Evolutionary conservation across 73 alveolate species (phyloP).

Genomic region (Durusdinium trenchii): DNA sequence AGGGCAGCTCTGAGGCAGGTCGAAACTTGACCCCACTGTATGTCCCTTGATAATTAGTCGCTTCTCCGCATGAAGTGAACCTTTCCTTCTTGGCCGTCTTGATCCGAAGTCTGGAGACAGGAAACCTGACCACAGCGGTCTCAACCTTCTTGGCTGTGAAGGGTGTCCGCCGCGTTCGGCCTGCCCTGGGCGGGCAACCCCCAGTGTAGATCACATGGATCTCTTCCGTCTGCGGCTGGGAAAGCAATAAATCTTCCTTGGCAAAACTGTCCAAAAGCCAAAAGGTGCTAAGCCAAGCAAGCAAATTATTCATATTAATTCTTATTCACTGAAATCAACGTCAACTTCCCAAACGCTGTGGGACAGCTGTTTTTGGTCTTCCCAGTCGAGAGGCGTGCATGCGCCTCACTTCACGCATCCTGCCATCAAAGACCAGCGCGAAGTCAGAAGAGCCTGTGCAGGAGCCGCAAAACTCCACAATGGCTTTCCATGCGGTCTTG

Average conservation of each 20-base stretch:
- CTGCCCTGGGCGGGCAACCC: conserved; percentile 64
- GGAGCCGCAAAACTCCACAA: background rate
- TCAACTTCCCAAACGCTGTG: too few relatives aligned
- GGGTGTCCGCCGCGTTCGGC: conserved; percentile 13
- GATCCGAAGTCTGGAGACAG: background rate
- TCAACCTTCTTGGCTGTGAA: background rate
- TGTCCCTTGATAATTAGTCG: conserved; percentile 22
- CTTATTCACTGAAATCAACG: too few relatives aligned
- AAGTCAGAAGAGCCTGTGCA: conserved; percentile 37
- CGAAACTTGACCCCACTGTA: conserved; percentile 38
- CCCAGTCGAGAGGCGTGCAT: background rate
- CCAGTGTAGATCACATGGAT: background rate
- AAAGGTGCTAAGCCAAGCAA: too few relatives aligned
- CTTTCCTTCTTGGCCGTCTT: conserved; percentile 4
- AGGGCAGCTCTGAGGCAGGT: conserved; percentile 13
- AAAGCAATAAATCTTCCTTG: background rate
- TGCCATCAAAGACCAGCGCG: conserved; percentile 29
- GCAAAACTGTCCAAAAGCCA: background rate
- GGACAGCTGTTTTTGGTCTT: background rate
- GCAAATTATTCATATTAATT: too few relatives aligned
- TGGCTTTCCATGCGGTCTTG: background rate
- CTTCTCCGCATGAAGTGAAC: conserved; percentile 58
- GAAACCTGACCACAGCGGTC: conserved; percentile 7
- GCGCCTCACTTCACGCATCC: conserved; percentile 62
- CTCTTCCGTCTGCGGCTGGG: conserved; percentile 31